Conservation (phyloP, 2,329 filamentous ascomycete species). For the Zymoseptoria brevis region DNA sequence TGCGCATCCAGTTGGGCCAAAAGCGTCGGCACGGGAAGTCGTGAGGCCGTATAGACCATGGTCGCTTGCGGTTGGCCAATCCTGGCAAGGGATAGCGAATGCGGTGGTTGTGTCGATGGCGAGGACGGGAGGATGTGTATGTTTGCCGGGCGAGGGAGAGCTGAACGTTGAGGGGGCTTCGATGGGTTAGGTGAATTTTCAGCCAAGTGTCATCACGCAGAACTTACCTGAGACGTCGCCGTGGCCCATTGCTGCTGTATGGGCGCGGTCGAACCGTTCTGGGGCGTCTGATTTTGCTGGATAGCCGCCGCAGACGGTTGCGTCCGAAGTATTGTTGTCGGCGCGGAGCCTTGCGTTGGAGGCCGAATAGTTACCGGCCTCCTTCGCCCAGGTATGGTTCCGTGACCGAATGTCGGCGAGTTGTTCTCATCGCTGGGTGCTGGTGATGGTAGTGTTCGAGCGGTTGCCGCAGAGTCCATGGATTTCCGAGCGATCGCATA, state of each 20-base stretch:
- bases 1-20: conserved; percentile 3
- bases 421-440: conserved; percentile 52
- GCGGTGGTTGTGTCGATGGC: not conserved
- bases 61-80: not conserved
- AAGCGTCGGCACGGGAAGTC: conserved; percentile 5
- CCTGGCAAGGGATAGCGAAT: not conserved
- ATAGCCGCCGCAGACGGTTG: not conserved
- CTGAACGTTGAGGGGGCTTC: too few species aligned
- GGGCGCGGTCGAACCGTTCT: not conserved
- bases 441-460: conserved; percentile 49
- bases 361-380: not conserved
- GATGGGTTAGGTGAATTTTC: too few species aligned
- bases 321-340: not conserved
- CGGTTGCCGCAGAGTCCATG: not conserved
- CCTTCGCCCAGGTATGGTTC: conserved; percentile 1
- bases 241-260: not conserved
- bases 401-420: conserved; percentile 14
- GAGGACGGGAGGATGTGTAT: not conserved
- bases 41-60: conserved; percentile 3
- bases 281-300: not conserved
- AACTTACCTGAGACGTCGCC: too few species aligned
- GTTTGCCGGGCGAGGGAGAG: not conserved
- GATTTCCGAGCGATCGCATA: not conserved
- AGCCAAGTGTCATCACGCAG: too few species aligned
- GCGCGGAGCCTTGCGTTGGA: not conserved